phyloP scores from a whole-genome alignment of 2,329 filamentous ascomycete genomes.

The Sordariomycetes sp. region DNA sequence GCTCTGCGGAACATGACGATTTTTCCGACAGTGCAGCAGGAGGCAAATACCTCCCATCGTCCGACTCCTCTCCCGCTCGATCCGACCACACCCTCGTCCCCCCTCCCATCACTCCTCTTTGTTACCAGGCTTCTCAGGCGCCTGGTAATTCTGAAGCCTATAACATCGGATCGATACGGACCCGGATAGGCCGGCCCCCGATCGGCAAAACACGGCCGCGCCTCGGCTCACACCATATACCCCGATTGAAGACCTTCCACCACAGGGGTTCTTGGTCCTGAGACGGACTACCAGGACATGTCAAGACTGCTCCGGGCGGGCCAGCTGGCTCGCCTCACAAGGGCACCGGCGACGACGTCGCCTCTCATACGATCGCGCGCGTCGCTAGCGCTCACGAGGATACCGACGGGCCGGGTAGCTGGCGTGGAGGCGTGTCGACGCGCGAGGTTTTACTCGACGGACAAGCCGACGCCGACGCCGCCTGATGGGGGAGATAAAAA shows the following conservation, averaged over 20 bases:
- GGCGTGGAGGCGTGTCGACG: conserved; percentile 15
- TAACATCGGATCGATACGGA: not conserved
- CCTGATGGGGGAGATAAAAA: conserved; percentile 22
- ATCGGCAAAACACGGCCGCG: not conserved
- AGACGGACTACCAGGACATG: conserved; percentile 32
- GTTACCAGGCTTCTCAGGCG: not conserved
- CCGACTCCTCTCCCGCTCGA: not conserved
- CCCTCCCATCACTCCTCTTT: not conserved
- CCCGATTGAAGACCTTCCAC: not conserved
- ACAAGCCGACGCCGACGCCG: conserved; percentile 17
- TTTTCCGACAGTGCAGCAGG: conserved; percentile 1
- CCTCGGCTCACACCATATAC: not conserved
- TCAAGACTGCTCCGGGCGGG: conserved; percentile 56
- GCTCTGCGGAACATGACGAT: conserved; percentile 2
- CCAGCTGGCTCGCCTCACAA: conserved; percentile 53
- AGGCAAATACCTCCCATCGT: conserved; percentile 1
- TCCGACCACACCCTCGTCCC: not conserved
- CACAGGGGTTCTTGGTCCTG: not conserved
- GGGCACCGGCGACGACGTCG: conserved; percentile 38
- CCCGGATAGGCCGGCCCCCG: not conserved
- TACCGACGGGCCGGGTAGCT: conserved; percentile 19
- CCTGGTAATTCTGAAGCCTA: not conserved
- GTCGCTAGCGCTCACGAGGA: conserved; percentile 19
- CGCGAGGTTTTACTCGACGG: conserved; percentile 25
- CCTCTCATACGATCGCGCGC: conserved; percentile 23